A percentile compares a stretch with the other conserved stretches of the same genome.
Conservation (phyloP, 495 filamentous ascomycete genomes). For the Copromyces sp. region DNA sequence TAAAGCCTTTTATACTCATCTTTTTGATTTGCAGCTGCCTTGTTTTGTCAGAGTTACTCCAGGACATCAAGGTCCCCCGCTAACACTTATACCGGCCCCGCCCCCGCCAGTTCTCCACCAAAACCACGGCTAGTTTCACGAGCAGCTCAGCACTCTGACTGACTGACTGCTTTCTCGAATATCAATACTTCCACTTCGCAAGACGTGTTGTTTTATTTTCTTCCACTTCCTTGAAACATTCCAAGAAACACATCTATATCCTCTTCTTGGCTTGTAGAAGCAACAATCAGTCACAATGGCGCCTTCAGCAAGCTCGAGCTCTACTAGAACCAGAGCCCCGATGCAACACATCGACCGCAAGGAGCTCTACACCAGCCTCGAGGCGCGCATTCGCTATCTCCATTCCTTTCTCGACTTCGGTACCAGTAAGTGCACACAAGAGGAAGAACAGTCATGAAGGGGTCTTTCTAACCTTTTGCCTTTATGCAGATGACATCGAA, state of each 20-base stretch:
- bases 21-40: not conserved
- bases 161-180: not conserved
- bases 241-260: not conserved
- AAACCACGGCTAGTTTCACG: not conserved
- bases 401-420: constrained; percentile 66
- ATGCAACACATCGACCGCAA: constrained; percentile 58
- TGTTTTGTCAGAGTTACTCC: not conserved
- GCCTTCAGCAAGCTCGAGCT: constrained; percentile 4
- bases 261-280: not conserved
- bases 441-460: not conserved
- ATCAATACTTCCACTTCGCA: not conserved
- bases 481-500: constrained; percentile 49
- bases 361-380: constrained; percentile 55
- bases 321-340: constrained; percentile 11
- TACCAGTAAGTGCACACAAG: constrained; percentile 37
- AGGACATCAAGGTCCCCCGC: not conserved
- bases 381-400: constrained; percentile 57
- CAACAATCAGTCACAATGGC: constrained; percentile 15
- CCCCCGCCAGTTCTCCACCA: not conserved
- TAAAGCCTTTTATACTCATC: not conserved
- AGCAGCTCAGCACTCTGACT: not conserved
- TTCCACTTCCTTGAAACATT: not conserved
- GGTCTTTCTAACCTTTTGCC: not conserved
- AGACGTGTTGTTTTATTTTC: not conserved
- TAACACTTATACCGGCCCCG: not conserved